Evolutionary conservation across 2,329 filamentous ascomycete genomes (phyloP), one percentile per base, ranked within the genome.

Genomic region (Pseudogymnoascus sp.): DNA sequence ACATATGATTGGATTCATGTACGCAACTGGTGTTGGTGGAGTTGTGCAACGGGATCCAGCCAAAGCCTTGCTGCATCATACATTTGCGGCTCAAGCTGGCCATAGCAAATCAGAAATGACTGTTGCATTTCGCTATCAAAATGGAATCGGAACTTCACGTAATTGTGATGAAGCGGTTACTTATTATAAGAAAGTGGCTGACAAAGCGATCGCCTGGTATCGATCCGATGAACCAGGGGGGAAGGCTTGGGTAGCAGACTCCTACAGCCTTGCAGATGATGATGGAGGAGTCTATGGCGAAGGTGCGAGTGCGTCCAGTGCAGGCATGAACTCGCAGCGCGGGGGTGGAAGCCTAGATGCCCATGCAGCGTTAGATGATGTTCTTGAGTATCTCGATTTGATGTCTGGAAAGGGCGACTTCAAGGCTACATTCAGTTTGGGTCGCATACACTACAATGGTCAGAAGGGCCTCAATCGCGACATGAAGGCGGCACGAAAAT

Each of bases 1-100:
- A 74, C 89, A 96, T 76, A 97, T 99, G 93, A 74, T 97, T 57
- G 95, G 91, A 0, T 86, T 99, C 69, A 95, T 96, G 83, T 93
- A 99, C 76, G 93, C 93, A 37, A 99, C 95, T 0, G 95, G 95
- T 0, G 82, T 99, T 64, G 93, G 91, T 14, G 86, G 86, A 34
- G 87, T 87, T 1, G 90, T 96, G 5, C 84, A 90, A 72, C 84
- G 85, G 47, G 90, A 99, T 71, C 95, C 97, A 76, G 93, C 93
- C 10, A 93, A 91, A 75, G 91, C 95, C 3, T 81, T 97, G 70
- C 80, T 97, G 42, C 97, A 97, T 75, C 93, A 99, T 75, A 96
- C 91, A 0, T 95, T 97, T 73, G 93, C 95, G 0, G 95, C 95
- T 0, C 82, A 92, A 68, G 85, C 85, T 63, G 93, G 91, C 18